A percentile compares a stretch with the other conserved stretches of the same genome.
These are phyloP conservation scores for Pulveroboletus sp. DNA, from an alignment of 768 basidiomycete species.

Conservation along the genomic window DNA sequence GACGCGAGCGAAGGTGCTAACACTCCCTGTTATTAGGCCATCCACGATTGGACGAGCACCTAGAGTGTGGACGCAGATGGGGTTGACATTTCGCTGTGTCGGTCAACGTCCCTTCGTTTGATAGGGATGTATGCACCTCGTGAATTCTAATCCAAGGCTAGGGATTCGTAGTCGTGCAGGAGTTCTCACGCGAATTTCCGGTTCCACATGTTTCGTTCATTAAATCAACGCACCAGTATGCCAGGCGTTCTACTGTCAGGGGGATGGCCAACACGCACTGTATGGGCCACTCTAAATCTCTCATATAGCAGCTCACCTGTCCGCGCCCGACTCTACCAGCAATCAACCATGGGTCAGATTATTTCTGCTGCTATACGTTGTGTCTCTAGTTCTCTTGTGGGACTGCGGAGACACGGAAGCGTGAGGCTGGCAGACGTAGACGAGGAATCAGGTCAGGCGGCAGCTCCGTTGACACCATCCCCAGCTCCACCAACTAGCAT, in stretches of 20 bases:
- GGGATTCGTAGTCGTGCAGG: no score
- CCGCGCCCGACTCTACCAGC: slow-evolving; percentile 11
- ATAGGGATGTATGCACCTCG: no score
- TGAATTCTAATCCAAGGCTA: no score
- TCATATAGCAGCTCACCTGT: not conserved
- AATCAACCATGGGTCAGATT: slow-evolving; percentile 21
- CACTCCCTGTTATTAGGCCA: not conserved
- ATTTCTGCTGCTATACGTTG: slow-evolving; percentile 3
- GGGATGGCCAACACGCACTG: slow-evolving; percentile 4
- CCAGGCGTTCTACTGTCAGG: slow-evolving; percentile 7
- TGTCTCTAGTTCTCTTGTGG: not conserved
- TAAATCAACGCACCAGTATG: slow-evolving; percentile 1
- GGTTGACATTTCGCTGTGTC: no score
- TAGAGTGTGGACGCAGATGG: no score
- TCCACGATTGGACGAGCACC: not conserved
- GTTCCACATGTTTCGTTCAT: not conserved
- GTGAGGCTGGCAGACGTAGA: slow-evolving; percentile 18
- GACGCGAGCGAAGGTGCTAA: not conserved
- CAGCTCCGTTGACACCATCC: not conserved
- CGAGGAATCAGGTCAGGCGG: slow-evolving; percentile 11
- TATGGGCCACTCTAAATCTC: not conserved
- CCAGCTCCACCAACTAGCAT: not conserved
- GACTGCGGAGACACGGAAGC: slow-evolving; percentile 3
- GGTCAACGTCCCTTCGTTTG: no score
- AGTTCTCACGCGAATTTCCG: not conserved